Evolutionary conservation across 208 protist genomes (phyloP), one percentile per base, ranked within the genome.

Genomic region (Phytomonas serpens): DNA sequence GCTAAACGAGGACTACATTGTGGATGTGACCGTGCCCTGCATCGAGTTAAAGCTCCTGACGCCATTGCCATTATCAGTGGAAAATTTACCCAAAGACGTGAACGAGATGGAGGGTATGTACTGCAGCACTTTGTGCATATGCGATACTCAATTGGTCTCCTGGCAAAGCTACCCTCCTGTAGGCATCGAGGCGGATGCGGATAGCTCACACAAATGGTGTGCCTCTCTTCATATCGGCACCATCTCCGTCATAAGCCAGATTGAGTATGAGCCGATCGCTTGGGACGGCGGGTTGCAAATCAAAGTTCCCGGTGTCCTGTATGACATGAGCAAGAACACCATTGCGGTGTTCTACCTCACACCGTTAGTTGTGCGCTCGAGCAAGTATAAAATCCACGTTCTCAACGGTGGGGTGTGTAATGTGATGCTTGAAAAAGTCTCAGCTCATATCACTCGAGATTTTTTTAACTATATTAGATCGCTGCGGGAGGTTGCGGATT

Each of bases 251-350:
- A 74, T 93, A 33, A 88, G 80, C 14, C 91, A 96, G 71, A 84
- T 96, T 31, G 85, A 93, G 71, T 86, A 88, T 64, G 91, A 96
- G 74, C 91, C 88, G 33, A 47, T 92, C 23, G 34, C 51, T 37
- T 86, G 91, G 2, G 76, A 86, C 31, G 91, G 86, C 33, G 92
- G 90, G 69, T 37, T 93, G 0, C 23, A 37, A 27, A 78, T 88
- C 11, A 81, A 85, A 42, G 67, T 92, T 11, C 88, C 88, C 0
- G 66, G 73, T 32, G 71, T 93, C 51, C 73, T 71, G 42, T 92
- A 90, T 62, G 79, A 93, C 47, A 64, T 80, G 2, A 68, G 67
- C 32, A 89, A 89, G 72, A 79, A 88, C 27, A 89, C 83, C 47
- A 79, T 95, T 37, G 82, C 75, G 40, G 79, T 92, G 2, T 2